Conservation (phyloP, 345 rosid genomes). For the Eucalyptus curtisii region DNA sequence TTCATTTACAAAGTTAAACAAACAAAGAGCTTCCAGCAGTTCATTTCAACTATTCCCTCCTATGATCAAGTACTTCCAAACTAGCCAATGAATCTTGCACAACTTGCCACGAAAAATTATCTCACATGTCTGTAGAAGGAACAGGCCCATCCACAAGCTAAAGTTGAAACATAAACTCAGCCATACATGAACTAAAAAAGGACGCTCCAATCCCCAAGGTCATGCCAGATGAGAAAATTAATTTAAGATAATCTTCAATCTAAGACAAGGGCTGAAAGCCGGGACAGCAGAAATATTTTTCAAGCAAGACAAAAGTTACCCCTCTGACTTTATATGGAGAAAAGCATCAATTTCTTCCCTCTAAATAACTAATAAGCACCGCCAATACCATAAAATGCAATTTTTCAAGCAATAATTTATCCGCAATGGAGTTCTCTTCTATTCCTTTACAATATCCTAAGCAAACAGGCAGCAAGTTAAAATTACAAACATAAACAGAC, state of each 20-base stretch:
- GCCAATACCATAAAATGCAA: not conserved
- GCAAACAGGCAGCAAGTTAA: not conserved
- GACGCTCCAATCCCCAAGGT: not conserved
- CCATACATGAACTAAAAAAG: not conserved
- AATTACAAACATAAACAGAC: not conserved
- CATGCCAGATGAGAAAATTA: not conserved
- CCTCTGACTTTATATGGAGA: not conserved
- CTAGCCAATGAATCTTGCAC: not conserved
- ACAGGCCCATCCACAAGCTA: not conserved
- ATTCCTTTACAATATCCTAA: not conserved
- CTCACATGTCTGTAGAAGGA: not conserved
- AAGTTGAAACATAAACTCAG: not conserved
- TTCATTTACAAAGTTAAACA: not conserved
- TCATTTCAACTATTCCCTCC: not conserved
- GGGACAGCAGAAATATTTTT: not conserved
- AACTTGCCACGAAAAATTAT: not conserved
- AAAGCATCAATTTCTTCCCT: not conserved
- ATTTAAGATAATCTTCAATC: not conserved
- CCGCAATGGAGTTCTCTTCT: not conserved
- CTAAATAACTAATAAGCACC: not conserved
- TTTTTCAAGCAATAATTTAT: not conserved
- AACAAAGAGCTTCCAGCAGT: not conserved
- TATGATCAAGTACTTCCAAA: not conserved
- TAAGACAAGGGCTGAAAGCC: not conserved
- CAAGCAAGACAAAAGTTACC: not conserved